Evolutionary conservation across 805 yeast genomes (phyloP).

Genomic region (Candida ascalaphidarum): DNA sequence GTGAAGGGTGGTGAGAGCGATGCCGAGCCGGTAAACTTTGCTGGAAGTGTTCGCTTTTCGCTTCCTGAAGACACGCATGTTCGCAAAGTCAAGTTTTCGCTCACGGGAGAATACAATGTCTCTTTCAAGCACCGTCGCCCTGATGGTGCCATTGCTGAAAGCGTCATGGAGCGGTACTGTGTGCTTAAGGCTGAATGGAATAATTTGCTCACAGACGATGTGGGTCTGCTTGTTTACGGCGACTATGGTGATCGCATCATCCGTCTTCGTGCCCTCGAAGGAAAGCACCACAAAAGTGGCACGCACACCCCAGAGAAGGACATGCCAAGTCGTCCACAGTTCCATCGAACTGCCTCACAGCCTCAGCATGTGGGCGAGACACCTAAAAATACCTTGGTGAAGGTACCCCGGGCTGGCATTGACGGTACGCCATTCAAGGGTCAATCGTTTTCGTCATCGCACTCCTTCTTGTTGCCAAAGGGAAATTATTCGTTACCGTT

Average conservation of each 20-base stretch:
- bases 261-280: too few species aligned
- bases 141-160: slow-evolving; percentile 20
- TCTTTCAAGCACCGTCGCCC: slow-evolving; percentile 29
- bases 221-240: slow-evolving; percentile 32
- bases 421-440: slow-evolving; percentile 39
- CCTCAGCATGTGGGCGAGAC: slow-evolving; percentile 8
- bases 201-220: slow-evolving; percentile 31
- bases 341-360: slow-evolving; percentile 23
- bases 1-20: slow-evolving; percentile 41
- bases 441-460: slow-evolving; percentile 10
- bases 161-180: slow-evolving; percentile 28
- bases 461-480: slow-evolving; percentile 36
- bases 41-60: slow-evolving; percentile 40
- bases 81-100: slow-evolving; percentile 25
- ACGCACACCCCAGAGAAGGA: too few species aligned
- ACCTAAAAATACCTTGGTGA: slow-evolving; percentile 8
- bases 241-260: slow-evolving; percentile 31
- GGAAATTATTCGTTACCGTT: slow-evolving; percentile 50
- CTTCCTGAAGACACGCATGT: slow-evolving; percentile 35
- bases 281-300: too few species aligned
- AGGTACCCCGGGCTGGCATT: slow-evolving; percentile 25
- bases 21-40: slow-evolving; percentile 28
- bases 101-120: slow-evolving; percentile 35
- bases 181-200: slow-evolving; percentile 40
- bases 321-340: too few species aligned